Evolutionary conservation across 441 rosid genomes (phyloP).

Genomic region (Melastoma candidum): DNA sequence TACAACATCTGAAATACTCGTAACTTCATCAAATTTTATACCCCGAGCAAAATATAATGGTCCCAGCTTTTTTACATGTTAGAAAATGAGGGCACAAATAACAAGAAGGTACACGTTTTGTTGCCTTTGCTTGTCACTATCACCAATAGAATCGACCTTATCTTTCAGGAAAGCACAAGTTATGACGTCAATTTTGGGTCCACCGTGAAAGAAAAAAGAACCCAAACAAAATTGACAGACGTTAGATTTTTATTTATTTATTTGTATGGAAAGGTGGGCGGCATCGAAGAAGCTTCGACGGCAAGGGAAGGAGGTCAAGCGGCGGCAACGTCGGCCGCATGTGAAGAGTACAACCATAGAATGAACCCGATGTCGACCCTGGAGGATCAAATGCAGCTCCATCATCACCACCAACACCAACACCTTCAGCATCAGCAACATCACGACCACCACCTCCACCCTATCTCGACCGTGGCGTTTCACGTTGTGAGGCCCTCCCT

Average conservation of each 20-base stretch:
- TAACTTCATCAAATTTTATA: no score
- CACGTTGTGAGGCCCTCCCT: constrained; percentile 79
- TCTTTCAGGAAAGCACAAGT: no score
- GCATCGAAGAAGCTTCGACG: constrained; percentile 62
- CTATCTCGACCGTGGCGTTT: constrained; percentile 44
- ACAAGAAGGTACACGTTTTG: no score
- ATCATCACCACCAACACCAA: constrained; percentile 36
- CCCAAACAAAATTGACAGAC: constrained; percentile 22
- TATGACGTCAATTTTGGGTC: no score
- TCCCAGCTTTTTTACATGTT: no score
- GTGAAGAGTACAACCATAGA: constrained; percentile 49
- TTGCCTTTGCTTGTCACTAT: no score
- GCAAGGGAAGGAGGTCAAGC: constrained; percentile 45
- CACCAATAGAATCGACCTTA: no score
- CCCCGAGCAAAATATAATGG: no score
- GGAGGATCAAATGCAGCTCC: constrained; percentile 41
- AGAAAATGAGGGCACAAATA: no score
- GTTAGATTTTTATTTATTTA: not conserved
- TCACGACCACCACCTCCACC: constrained; percentile 16
- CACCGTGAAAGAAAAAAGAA: not conserved
- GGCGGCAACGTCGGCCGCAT: constrained; percentile 28
- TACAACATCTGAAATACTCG: no score
- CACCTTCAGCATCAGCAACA: constrained; percentile 24
- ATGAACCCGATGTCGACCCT: constrained; percentile 42
- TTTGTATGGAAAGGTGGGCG: constrained; percentile 36